phyloP scores from a whole-genome alignment of 1,284 basidiomycete species.

The Cryptococcus floricola region DNA sequence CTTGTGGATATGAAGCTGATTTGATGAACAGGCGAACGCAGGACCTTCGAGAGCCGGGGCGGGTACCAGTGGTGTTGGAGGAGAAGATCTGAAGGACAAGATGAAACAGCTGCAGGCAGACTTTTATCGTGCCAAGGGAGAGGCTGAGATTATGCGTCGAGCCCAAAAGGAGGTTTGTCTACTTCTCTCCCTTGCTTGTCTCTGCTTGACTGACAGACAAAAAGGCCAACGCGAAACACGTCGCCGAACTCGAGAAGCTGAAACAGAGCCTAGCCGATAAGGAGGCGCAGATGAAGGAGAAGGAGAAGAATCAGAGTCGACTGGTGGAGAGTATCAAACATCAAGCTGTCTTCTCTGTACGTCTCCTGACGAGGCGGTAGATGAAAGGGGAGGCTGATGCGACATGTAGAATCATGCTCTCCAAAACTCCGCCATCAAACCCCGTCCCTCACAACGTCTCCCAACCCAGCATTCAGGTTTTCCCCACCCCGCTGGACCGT shows the following conservation, averaged over 20 bases:
- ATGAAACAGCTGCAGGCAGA: constrained; percentile 23
- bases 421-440: constrained; percentile 23
- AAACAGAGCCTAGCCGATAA: constrained; percentile 26
- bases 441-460: constrained; percentile 10
- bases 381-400: not conserved
- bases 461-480: not conserved
- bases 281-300: constrained; percentile 26
- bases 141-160: constrained; percentile 30
- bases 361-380: constrained; percentile 2
- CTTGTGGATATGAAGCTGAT: not conserved
- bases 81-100: constrained; percentile 7
- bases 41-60: not conserved
- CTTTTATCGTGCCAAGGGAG: constrained; percentile 34
- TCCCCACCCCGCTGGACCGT: not conserved
- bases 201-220: not conserved
- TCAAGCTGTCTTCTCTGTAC: constrained; percentile 42
- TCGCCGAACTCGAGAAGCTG: constrained; percentile 18
- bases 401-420: constrained; percentile 22
- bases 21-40: not conserved
- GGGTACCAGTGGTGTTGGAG: not conserved
- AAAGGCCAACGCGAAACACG: constrained; percentile 17
- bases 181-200: not conserved
- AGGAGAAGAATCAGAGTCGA: constrained; percentile 28
- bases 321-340: constrained; percentile 38
- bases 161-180: constrained; percentile 28